Base-by-base conservation (phyloP, 306 rosid genomes). In the Pterocarpus santalinus region DNA sequence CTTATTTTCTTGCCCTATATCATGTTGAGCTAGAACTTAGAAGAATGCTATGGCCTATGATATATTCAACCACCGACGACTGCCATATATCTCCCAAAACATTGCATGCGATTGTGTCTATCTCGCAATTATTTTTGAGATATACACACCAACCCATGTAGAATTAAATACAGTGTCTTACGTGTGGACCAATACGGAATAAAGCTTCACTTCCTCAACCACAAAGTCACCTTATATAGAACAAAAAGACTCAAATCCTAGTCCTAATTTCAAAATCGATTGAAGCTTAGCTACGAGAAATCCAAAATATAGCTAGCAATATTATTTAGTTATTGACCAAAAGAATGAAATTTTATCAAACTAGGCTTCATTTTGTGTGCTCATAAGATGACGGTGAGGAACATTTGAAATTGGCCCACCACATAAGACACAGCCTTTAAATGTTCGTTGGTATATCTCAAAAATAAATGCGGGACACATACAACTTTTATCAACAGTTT, bases 391-490 rank as follows among this genome's bases (percentile, higher is more conserved):
- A 33, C 78, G 86, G 82, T 69, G 82, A 63, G 67, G 15, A 9
- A 22, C 7, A 47, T 28, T 61, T 4, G 33, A 49, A 77, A 65
- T 72, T 83, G 79, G 86, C 43, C 86, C 83, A 83, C 75, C 75
- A 44, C 41, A 62, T 43, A 76, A 69, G 85, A 52, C 49, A 75
- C 4, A 17, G 74, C 15, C 53, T 77, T 82, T 77, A 71, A 71
- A 5, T 55, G 7, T 63, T 7, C 9, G 57, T 33, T 70, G 79
- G 74, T 77, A 62, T 69, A 75, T 65, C 49, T 46, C 2, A n/a
- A 82, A 76, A 76, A 61, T 76, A 82, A 69, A 76, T 13, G 49
- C 30, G 76, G 69, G 55, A 66, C 6, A 81, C 61, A 39, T n/a
- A n/a, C 73, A 74, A 34, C 8, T 30, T 66, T 39, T n/a, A 22